These are phyloP conservation scores for Nepenthes gracilis DNA, from an alignment of 148 eudicot genomes.

Conservation along the genomic window DNA sequence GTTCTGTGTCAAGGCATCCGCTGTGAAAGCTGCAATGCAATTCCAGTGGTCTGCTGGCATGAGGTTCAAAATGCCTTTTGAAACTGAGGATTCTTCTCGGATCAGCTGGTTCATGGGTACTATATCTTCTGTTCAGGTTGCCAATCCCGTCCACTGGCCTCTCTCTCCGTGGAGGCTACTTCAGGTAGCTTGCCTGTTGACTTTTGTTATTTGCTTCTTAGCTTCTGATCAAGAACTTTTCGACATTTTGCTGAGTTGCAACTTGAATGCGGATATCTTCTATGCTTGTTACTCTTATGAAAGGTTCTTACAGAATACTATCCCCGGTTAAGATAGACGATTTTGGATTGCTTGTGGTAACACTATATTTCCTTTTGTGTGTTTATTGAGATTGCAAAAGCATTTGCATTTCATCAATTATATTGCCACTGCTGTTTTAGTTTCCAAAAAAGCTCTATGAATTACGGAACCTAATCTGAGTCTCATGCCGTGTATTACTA, in stretches of 20 bases:
- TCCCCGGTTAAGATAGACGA: no score
- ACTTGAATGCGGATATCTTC: not conserved
- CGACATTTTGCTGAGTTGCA: not conserved
- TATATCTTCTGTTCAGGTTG: constrained; percentile 43
- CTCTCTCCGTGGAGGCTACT: constrained; percentile 61
- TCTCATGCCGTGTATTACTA: no score
- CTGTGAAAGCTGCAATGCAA: constrained; percentile 38
- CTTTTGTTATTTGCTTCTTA: not conserved
- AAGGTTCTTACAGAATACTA: no score
- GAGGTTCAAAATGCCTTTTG: constrained; percentile 67
- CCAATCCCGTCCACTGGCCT: constrained; percentile 51
- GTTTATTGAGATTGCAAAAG: no score
- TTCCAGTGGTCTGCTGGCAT: constrained; percentile 50
- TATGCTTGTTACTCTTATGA: no score
- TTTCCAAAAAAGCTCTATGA: no score
- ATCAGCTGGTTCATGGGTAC: constrained; percentile 80
- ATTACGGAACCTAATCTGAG: no score
- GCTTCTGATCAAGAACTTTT: not conserved
- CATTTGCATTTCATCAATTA: no score
- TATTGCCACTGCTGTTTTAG: no score
- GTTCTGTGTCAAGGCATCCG: constrained; percentile 44
- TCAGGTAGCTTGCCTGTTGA: constrained; percentile 23
- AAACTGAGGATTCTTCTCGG: constrained; percentile 65
- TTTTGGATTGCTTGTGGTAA: no score
- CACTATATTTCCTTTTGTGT: no score